Evolutionary conservation across 495 filamentous ascomycete genomes (phyloP).

Genomic region (Cercophora newfieldiana): DNA sequence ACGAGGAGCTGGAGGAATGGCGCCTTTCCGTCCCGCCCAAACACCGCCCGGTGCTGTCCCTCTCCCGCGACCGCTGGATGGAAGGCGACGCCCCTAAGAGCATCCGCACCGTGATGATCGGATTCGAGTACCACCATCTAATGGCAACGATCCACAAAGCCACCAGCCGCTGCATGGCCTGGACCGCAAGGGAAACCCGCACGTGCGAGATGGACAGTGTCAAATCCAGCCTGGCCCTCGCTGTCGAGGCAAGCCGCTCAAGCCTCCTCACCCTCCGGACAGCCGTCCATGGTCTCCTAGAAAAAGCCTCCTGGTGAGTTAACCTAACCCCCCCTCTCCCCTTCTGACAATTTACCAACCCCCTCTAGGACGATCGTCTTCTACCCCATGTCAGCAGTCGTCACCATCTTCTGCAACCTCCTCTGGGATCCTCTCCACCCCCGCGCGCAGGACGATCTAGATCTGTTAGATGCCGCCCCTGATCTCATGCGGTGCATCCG

Average conservation of each 20-base stretch:
- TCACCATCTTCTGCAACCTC: constrained; percentile 53
- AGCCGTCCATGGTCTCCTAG: constrained; percentile 41
- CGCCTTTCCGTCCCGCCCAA: constrained; percentile 44
- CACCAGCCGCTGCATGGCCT: constrained; percentile 47
- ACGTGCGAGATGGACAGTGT: constrained; percentile 45
- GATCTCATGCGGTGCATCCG: constrained; percentile 48
- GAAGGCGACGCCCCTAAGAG: constrained; percentile 18
- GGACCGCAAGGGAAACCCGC: constrained; percentile 12
- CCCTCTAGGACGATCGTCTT: constrained; percentile 46
- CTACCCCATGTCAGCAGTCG: constrained; percentile 54
- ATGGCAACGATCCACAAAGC: constrained; percentile 55
- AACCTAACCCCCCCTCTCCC: not conserved
- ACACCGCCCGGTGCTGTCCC: constrained; percentile 48
- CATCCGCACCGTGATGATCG: constrained; percentile 48
- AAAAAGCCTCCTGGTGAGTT: constrained; percentile 51
- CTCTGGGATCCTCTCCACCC: constrained; percentile 49
- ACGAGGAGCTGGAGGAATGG: constrained; percentile 55
- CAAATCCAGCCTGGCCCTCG: constrained; percentile 49
- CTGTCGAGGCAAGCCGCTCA: constrained; percentile 54
- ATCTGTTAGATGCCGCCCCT: constrained; percentile 41
- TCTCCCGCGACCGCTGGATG: constrained; percentile 30
- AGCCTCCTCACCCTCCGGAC: constrained; percentile 49
- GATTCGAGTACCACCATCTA: constrained; percentile 54
- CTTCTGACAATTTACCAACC: not conserved
- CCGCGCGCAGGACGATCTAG: constrained; percentile 47